These are phyloP conservation scores for Nannochloropsis gaditana DNA, from an alignment of 108 stramenopile genomes.

Conservation along the genomic window DNA sequence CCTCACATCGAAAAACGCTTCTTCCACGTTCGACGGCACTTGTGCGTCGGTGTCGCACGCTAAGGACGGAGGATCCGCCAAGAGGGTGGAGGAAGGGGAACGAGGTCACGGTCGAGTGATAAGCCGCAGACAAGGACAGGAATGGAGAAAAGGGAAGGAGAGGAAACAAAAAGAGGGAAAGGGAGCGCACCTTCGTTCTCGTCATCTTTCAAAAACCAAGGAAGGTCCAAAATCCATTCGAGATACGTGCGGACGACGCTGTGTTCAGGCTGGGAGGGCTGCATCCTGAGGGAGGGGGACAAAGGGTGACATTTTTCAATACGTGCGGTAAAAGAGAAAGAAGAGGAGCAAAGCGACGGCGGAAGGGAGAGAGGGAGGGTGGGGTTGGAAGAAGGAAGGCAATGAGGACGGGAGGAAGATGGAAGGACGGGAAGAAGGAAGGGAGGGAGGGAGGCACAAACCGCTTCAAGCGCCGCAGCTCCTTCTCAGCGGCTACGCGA, in stretches of 20 bases:
- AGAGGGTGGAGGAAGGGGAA: too few relatives aligned
- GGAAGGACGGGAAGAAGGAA: not conserved
- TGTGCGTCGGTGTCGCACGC: too few relatives aligned
- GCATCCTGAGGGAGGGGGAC: not conserved
- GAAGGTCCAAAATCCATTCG: constrained; percentile 37
- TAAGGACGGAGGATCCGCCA: too few relatives aligned
- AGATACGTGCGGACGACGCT: constrained; percentile 37
- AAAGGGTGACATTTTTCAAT: too few relatives aligned
- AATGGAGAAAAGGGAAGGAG: not conserved
- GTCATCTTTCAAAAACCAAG: constrained; percentile 6
- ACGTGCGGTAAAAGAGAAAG: too few relatives aligned
- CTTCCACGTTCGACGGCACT: not conserved
- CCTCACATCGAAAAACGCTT: constrained; percentile 15
- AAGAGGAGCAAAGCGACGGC: too few relatives aligned
- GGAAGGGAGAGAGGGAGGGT: too few relatives aligned
- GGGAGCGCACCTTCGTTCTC: not conserved
- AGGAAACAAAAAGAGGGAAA: not conserved
- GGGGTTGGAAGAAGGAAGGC: not conserved
- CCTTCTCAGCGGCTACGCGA: constrained; percentile 23
- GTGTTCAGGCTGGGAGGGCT: constrained; percentile 37
- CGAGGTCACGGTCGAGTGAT: too few relatives aligned
- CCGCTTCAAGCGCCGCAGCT: constrained; percentile 36
- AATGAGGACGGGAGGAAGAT: not conserved
- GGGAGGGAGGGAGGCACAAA: not conserved
- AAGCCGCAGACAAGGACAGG: not conserved